A percentile compares a stretch with the other conserved stretches of the same genome.
Evolutionary conservation across 2,329 filamentous ascomycete genomes (phyloP).

Genomic region (Talaromyces sp.): DNA sequence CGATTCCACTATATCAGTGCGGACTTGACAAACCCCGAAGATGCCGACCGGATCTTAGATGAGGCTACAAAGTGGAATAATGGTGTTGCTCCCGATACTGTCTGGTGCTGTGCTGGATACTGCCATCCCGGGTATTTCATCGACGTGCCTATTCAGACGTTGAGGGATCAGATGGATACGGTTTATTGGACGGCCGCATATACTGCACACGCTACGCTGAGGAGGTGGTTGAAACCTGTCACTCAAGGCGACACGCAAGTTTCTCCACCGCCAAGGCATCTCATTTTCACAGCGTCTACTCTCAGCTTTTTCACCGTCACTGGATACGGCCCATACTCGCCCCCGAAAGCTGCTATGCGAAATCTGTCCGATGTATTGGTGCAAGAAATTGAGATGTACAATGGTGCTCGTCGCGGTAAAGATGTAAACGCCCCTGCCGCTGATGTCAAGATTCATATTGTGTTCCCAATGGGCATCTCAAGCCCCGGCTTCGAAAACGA

Average conservation of each 20-base stretch:
- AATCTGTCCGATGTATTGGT: slow-evolving; percentile 76
- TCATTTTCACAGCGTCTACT: slow-evolving; percentile 81
- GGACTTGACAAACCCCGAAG: slow-evolving; percentile 68
- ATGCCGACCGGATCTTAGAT: slow-evolving; percentile 63
- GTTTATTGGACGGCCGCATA: slow-evolving; percentile 87
- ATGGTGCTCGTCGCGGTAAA: slow-evolving; percentile 50
- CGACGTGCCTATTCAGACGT: slow-evolving; percentile 62
- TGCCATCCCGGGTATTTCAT: slow-evolving; percentile 71
- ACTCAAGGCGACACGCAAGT: slow-evolving; percentile 15
- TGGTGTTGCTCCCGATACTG: slow-evolving; percentile 67
- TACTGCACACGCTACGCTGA: slow-evolving; percentile 74
- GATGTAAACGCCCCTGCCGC: slow-evolving; percentile 47
- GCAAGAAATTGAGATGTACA: slow-evolving; percentile 83
- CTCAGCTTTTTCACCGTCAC: slow-evolving; percentile 69
- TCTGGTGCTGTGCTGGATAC: slow-evolving; percentile 84
- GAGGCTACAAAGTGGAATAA: slow-evolving; percentile 77
- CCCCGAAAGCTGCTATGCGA: slow-evolving; percentile 79
- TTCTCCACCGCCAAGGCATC: slow-evolving; percentile 53
- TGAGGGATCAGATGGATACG: slow-evolving; percentile 79
- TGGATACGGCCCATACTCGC: slow-evolving; percentile 79
- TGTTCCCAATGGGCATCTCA: slow-evolving; percentile 79
- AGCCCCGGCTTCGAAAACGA: slow-evolving; percentile 71
- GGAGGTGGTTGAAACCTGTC: slow-evolving; percentile 60
- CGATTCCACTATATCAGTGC: slow-evolving; percentile 79
- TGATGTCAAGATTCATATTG: slow-evolving; percentile 71